A percentile compares a stretch with the other conserved stretches of the same genome.
These are phyloP conservation scores for Detonula confervacea DNA, from an alignment of 352 stramenopile species.

Conservation along the genomic window DNA sequence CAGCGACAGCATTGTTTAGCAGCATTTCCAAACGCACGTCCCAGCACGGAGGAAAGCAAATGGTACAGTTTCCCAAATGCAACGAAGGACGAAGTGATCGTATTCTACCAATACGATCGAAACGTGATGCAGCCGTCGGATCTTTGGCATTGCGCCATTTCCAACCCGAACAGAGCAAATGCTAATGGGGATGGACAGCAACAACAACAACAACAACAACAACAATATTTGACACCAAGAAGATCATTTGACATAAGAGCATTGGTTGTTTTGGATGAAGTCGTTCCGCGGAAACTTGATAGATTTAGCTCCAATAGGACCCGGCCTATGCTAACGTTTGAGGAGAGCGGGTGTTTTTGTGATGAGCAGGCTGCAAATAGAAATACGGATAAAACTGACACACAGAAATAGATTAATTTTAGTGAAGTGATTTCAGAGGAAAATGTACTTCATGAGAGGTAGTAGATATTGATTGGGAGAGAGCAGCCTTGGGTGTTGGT, in stretches of 20 bases:
- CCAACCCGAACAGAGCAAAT: not conserved
- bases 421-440: too few relatives aligned
- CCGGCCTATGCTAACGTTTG: conserved; percentile 46
- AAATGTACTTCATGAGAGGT: too few relatives aligned
- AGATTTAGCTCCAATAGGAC: conserved; percentile 31
- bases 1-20: not conserved
- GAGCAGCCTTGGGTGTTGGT: too few relatives aligned
- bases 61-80: conserved; percentile 70
- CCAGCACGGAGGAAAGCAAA: conserved; percentile 39
- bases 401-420: too few relatives aligned
- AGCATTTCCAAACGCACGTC: conserved; percentile 35
- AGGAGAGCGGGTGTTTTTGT: conserved; percentile 69
- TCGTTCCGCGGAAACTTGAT: conserved; percentile 48
- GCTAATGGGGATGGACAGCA: not conserved
- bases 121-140: conserved; percentile 46
- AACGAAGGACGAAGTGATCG: conserved; percentile 52
- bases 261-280: conserved; percentile 64
- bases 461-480: too few relatives aligned
- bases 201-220: too few relatives aligned
- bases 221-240: conserved; percentile 18
- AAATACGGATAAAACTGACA: too few relatives aligned
- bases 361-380: conserved; percentile 49
- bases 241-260: conserved; percentile 66
- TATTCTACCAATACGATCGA: conserved; percentile 77
- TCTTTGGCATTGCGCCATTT: conserved; percentile 63